Conservation (phyloP, 2,329 filamentous ascomycete genomes). For the Penicillium occitanis region DNA sequence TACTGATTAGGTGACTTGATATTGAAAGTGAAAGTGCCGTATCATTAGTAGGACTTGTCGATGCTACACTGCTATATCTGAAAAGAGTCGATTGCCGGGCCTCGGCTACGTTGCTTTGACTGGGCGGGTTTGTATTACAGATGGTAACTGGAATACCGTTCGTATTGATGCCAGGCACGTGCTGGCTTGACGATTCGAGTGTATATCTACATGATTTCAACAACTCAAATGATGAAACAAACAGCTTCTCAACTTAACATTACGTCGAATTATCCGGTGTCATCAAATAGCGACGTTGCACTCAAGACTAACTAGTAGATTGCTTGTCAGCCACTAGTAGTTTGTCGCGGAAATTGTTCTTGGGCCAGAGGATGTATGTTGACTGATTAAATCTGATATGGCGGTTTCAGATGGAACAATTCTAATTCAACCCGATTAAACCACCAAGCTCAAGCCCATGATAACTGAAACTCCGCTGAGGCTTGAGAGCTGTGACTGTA, state of each 20-base stretch:
- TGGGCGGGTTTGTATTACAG: background rate
- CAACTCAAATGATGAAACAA: background rate
- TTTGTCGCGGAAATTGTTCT: background rate
- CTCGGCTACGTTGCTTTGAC: constrained; percentile 3
- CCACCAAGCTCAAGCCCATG: background rate
- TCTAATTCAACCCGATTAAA: background rate
- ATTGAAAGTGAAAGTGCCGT: too few relatives aligned
- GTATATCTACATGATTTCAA: background rate
- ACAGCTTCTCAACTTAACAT: background rate
- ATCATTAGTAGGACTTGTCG: too few relatives aligned
- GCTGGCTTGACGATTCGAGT: background rate
- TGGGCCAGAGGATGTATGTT: background rate
- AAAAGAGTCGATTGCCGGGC: background rate
- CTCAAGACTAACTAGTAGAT: background rate
- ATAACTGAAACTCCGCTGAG: constrained; percentile 1
- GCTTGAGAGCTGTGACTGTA: background rate
- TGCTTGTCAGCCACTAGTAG: background rate
- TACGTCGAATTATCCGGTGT: background rate
- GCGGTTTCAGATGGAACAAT: background rate
- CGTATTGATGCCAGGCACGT: background rate
- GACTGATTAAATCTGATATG: background rate
- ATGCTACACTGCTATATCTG: too few relatives aligned
- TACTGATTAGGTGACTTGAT: background rate
- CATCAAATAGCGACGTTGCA: background rate
- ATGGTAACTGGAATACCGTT: background rate